Conservation (phyloP, 2,329 filamentous ascomycete species). For the Pseudocercospora fuligena region DNA sequence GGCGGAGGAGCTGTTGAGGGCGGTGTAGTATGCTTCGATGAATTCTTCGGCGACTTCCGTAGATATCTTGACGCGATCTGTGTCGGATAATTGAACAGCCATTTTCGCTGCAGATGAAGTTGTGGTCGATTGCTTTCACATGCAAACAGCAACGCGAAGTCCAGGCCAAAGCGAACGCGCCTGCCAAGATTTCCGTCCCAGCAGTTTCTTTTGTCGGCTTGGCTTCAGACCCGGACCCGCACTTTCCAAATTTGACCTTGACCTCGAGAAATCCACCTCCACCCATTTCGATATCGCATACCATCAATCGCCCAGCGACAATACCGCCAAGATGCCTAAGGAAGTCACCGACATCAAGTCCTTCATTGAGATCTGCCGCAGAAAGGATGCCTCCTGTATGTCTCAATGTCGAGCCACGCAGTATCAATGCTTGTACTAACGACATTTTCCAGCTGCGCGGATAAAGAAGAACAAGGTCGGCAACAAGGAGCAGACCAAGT, state of each 20-base stretch:
- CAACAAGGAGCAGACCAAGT: conserved; percentile 83
- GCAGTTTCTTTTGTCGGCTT: conserved; percentile 2
- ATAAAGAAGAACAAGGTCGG: conserved; percentile 87
- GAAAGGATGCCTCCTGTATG: conserved; percentile 99
- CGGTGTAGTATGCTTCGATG: conserved; percentile 73
- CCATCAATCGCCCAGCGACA: conserved; percentile 23
- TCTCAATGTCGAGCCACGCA: conserved; percentile 42
- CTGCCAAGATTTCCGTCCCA: conserved; percentile 21
- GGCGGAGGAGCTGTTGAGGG: conserved; percentile 62
- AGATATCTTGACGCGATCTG: conserved; percentile 36
- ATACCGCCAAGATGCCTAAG: conserved; percentile 81
- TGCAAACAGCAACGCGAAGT: conserved; percentile 2
- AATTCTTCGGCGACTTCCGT: conserved; percentile 71
- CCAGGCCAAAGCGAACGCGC: background rate
- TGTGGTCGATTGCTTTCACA: background rate
- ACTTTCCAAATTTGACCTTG: conserved; percentile 21
- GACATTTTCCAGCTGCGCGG: conserved; percentile 50
- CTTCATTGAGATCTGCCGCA: conserved; percentile 99
- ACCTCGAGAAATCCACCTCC: conserved; percentile 17
- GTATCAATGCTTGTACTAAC: conserved; percentile 16
- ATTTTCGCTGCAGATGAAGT: conserved; percentile 21
- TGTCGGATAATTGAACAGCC: conserved; percentile 35
- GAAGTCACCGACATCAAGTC: conserved; percentile 99
- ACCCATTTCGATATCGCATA: conserved; percentile 8
- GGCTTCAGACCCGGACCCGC: conserved; percentile 13